Percentiles rank a stretch among this genome's conserved stretches.
Conservation (phyloP, 495 filamentous ascomycete genomes). For the Bombardia bombarda region DNA sequence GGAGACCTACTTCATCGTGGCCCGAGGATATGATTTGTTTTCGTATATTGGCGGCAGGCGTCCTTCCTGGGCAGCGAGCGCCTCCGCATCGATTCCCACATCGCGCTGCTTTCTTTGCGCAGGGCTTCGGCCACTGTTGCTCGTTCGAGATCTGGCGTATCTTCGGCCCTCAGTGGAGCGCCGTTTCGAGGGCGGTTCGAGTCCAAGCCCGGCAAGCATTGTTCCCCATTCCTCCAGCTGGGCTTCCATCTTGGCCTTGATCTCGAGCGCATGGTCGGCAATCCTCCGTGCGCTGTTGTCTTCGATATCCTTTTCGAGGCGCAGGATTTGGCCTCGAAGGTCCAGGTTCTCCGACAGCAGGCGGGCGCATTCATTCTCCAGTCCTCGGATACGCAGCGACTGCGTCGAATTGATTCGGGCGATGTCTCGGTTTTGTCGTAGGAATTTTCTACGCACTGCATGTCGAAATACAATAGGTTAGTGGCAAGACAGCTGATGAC, state of each 20-base stretch:
- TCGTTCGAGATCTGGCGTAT: conserved; percentile 21
- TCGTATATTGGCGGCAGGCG: conserved; percentile 76
- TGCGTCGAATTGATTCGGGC: conserved; percentile 86
- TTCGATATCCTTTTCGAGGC: conserved; percentile 58
- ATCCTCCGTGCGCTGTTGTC: conserved; percentile 36
- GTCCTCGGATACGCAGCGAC: conserved; percentile 75
- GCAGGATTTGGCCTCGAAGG: conserved; percentile 69
- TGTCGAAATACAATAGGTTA: conserved; percentile 4
- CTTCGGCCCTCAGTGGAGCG: conserved; percentile 25
- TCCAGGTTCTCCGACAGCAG: conserved; percentile 82
- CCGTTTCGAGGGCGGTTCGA: conserved; percentile 35
- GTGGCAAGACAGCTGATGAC: not conserved
- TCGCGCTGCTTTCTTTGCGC: conserved; percentile 39
- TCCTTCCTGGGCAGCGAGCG: conserved; percentile 50
- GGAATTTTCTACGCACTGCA: conserved; percentile 74
- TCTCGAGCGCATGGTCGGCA: conserved; percentile 55
- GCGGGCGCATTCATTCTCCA: conserved; percentile 78
- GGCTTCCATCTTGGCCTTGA: conserved; percentile 60
- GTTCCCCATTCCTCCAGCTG: conserved; percentile 59
- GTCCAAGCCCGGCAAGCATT: conserved; percentile 56
- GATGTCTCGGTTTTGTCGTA: conserved; percentile 92
- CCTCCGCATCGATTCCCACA: conserved; percentile 44
- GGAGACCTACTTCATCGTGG: conserved; percentile 62
- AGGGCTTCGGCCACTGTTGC: conserved; percentile 22
- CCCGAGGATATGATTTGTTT: conserved; percentile 66